These are phyloP conservation scores for Otatea glauca DNA, from an alignment of 176 grass and related monocot species.

Conservation along the genomic window DNA sequence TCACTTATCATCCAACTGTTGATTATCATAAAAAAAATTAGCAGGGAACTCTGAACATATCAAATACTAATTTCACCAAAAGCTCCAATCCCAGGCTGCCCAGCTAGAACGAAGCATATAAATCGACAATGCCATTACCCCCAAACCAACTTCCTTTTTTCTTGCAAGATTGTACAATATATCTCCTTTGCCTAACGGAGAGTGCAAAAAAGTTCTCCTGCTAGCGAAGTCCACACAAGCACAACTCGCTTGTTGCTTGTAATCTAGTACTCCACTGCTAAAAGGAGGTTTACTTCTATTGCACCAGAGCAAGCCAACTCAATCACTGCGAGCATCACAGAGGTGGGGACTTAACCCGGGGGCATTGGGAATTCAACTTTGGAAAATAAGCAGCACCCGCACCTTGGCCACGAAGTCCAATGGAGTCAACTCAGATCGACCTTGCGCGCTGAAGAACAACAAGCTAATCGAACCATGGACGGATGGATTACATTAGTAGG, in stretches of 20 bases:
- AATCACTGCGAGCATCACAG: too few relatives aligned
- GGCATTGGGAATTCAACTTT: neutral
- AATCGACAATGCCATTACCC: neutral
- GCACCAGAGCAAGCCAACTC: neutral
- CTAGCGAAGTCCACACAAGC: neutral
- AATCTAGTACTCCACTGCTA: neutral
- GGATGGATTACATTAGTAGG: neutral
- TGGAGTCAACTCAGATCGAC: neutral
- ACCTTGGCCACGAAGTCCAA: neutral
- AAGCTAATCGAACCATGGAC: neutral
- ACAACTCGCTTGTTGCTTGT: neutral
- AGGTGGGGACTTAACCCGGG: too few relatives aligned
- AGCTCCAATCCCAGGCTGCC: neutral
- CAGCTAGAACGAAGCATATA: neutral
- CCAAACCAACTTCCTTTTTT: neutral
- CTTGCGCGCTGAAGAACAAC: neutral
- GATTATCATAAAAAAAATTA: neutral
- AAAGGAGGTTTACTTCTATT: neutral
- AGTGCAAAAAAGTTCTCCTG: neutral
- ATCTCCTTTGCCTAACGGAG: neutral
- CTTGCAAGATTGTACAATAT: neutral
- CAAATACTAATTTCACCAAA: slow-evolving; percentile 6
- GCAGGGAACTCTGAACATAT: neutral
- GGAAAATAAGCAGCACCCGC: neutral
- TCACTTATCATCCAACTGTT: neutral